phyloP scores from a whole-genome alignment of 441 rosid genomes.

The Sinapis alba region DNA sequence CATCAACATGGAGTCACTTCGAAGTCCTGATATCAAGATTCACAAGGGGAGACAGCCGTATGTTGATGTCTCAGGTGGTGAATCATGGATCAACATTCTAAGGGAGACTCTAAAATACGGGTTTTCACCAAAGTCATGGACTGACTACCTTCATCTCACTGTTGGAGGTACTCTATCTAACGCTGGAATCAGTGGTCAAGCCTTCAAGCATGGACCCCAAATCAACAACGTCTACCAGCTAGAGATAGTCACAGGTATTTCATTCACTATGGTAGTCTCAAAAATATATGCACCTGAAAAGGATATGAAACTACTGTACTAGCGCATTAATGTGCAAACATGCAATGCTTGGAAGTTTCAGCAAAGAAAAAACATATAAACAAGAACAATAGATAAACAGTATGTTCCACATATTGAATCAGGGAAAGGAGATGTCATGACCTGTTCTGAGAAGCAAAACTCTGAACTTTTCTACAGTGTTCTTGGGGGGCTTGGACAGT shows the following conservation, averaged over 20 bases:
- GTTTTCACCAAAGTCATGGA: constrained; percentile 91
- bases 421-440: constrained; percentile 85
- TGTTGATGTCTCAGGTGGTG: constrained; percentile 91
- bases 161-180: constrained; percentile 93
- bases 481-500: constrained; percentile 96
- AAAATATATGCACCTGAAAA: background rate
- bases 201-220: constrained; percentile 88
- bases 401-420: constrained; percentile 42
- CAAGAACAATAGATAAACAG: background rate
- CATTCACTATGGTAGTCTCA: constrained; percentile 5
- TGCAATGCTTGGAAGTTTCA: constrained; percentile 30
- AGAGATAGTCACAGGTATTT: constrained; percentile 84
- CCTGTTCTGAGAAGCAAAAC: constrained; percentile 73
- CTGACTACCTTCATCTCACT: constrained; percentile 91
- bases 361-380: background rate
- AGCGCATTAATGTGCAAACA: constrained; percentile 25
- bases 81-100: constrained; percentile 82
- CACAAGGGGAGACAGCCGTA: constrained; percentile 52
- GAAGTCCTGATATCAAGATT: constrained; percentile 46
- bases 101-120: constrained; percentile 77
- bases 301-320: constrained; percentile 5
- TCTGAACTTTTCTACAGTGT: constrained; percentile 77
- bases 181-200: constrained; percentile 94
- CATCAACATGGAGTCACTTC: constrained; percentile 79
- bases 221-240: constrained; percentile 76